Percentiles rank a stretch among this genome's conserved stretches.
Conservation (phyloP, 164 flowering plant genomes). For the Annona squamosa region DNA sequence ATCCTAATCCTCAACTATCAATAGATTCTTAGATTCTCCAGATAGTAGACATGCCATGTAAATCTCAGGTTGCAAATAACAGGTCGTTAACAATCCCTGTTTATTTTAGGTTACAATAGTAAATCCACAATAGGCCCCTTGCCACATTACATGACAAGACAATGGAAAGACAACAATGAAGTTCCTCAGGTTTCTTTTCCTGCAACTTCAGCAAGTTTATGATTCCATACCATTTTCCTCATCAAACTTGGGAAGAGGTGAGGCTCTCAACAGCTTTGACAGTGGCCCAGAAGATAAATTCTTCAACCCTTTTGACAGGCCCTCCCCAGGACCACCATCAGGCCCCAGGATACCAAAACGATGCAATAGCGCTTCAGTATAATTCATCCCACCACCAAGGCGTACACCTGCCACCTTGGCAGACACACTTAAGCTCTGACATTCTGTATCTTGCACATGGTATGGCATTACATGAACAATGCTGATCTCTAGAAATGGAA, state of each 20-base stretch:
- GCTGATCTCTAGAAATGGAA: slow-evolving; percentile 67
- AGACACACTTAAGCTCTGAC: slow-evolving; percentile 66
- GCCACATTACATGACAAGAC: no score
- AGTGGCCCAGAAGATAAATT: slow-evolving; percentile 72
- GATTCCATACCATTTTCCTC: slow-evolving; percentile 41
- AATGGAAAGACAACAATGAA: no score
- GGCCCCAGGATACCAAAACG: slow-evolving; percentile 89
- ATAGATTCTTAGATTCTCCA: not conserved
- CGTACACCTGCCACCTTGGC: slow-evolving; percentile 83
- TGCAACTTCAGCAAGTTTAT: not conserved
- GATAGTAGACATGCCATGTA: not conserved
- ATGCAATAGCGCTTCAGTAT: slow-evolving; percentile 82
- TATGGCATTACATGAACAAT: slow-evolving; percentile 72
- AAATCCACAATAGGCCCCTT: not conserved
- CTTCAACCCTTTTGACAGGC: slow-evolving; percentile 73
- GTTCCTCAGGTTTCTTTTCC: no score
- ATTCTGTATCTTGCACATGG: slow-evolving; percentile 51
- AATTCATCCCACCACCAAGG: slow-evolving; percentile 96
- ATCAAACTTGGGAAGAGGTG: slow-evolving; percentile 39
- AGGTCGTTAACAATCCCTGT: not conserved
- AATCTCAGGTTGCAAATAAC: not conserved
- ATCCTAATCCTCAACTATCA: no score
- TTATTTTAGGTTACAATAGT: not conserved
- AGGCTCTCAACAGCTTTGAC: slow-evolving; percentile 60
- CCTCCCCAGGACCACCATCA: slow-evolving; percentile 93